Base-by-base conservation (phyloP, 441 rosid species). In the Rhodomyrtus psidioides region DNA sequence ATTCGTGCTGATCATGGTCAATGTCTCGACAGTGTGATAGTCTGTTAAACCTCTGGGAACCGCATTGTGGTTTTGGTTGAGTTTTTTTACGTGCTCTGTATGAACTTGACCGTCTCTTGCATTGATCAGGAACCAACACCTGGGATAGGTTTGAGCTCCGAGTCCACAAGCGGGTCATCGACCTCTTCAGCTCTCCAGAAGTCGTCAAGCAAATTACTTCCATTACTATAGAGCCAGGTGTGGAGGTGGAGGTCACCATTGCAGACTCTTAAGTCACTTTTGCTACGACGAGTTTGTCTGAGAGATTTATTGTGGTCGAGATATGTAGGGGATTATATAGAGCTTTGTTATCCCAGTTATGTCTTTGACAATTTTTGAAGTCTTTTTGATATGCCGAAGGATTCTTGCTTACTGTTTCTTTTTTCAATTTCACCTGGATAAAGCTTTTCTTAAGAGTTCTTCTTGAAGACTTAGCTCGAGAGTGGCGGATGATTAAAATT, bases 101-200 rank as follows among this genome's bases (percentile, higher is more conserved):
- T 70, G 49, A 23, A 39, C 83, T 16, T 27, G 15, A 51, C 26
- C 6, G 42, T 39, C 57, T 27, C 83, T 81, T 54, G 26, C 2
- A 4, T 81, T 81, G 55, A 49, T 28, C 83, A 81, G 83, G 83
- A 49, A 81, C 83, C 56, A 81, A 81, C 83, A 81, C 83, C 57
- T 81, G 83, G 83, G 83, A 81, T 51, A 81, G 83, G 51, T 81
- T 81, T 16, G 83, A 81, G 83, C 83, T 81, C 56, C 83, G 83
- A 16, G 83, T 81, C 8, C 83, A 81, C 83, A 81, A 81, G 83
- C 56, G 83, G 83, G 83, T 81, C 55, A 81, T 81, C 3, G 83
- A 81, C 57, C 83, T 81, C 57, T 81, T 81, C 83, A 81, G 83
- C 83, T 81, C 79, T 12, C 49, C 79, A 1, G 79, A 70, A 39